Base-by-base conservation (phyloP, 257 asterid genomes). In the Eucommia ulmoides region DNA sequence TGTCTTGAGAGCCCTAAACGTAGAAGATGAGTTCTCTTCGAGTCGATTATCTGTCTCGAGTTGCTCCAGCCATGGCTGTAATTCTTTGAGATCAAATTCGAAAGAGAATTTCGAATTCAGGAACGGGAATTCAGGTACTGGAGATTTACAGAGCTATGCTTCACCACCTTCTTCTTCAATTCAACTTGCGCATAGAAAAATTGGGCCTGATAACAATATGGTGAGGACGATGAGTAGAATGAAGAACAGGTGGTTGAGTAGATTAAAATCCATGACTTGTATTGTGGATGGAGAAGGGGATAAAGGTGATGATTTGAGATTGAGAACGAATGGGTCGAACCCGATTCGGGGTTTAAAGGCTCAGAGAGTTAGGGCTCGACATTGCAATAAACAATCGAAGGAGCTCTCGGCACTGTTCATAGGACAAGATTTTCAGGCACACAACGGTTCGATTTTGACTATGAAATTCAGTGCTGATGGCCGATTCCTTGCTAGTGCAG, bases 391-490 rank as follows among this genome's bases (percentile, higher is more conserved):
- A 70, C 74, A 56, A 50, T 52, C 63, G 59, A 88, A 84, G 78
- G 94, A 88, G 59, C 73, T 88, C 44, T 84, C 97, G 12, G 97
- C 83, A 33, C 80, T 88, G 41, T 84, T 77, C 71, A 63, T 51
- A 16, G 94, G 82, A 41, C 95, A 84, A 53, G 74, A 82, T 63
- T 76, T 88, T 55, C 86, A 66, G 65, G 97, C 95, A 17, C 97
- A 88, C 4, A 70, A 84, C 54, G 95, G 95, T 24, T 64, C 94
- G 0, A 88, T 88, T 20, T 65, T 78, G 76, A 23, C 89, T 0
- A 88, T 88, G 95, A 88, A 84, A 58, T 88, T 88, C 64, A 84
- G 94, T 60, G 76, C 21, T 17, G 94, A 82, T 17, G 97, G 97
- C 15, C 87, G 71, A 56, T 78, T 69, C 51, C 62, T 88, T 9